Base-by-base conservation (phyloP, 2,329 filamentous ascomycete genomes). In the Thielaviopsis musarum region DNA sequence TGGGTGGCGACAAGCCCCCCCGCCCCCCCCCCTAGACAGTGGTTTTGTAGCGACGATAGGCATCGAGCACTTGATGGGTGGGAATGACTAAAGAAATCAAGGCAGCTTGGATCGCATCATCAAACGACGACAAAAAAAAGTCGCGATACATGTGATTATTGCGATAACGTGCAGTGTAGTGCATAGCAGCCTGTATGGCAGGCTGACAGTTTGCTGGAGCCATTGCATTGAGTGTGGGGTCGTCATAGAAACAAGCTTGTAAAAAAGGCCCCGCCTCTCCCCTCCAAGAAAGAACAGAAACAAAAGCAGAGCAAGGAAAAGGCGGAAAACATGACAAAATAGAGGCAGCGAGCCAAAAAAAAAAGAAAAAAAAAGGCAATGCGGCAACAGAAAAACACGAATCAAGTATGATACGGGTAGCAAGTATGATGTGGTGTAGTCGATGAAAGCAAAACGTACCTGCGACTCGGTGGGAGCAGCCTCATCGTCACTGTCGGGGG, bases 401-500 rank as follows among this genome's bases (percentile, higher is more conserved):
- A 45, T 3, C 34, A 10, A n/a, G 5, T 17, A 45, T 45, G 12
- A 17, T 51, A 60, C 61, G 59, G 57, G 57, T 58, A 51, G 28
- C 56, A 13, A 49, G 24, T 38, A 57, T 22, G n/a, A 51, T 5
- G 30, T 19, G 17, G 34, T 19, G 17, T n/a, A 26, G 51, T 53
- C n/a, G 58, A 17, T n/a, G 49, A 55, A 55, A 19, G 38, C 21
- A 56, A 41, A 22, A 56, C 34, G 21, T 45, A 97, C 93, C 86
- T 98, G 91, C 69, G 85, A 90, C 77, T 98, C 93, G 64, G 91
- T 95, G 65, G 91, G 91, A 67, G 84, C 85, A 65, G 88, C 88
- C 71, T 97, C 93, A 83, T 98, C 93, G 71, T 98, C 93, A 73
- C 93, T 97, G 74, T 98, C 93, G 65, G 89, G 87, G 63, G 88